phyloP scores from a whole-genome alignment of 2,329 filamentous ascomycete species.

The Leptographium radiaticola region DNA sequence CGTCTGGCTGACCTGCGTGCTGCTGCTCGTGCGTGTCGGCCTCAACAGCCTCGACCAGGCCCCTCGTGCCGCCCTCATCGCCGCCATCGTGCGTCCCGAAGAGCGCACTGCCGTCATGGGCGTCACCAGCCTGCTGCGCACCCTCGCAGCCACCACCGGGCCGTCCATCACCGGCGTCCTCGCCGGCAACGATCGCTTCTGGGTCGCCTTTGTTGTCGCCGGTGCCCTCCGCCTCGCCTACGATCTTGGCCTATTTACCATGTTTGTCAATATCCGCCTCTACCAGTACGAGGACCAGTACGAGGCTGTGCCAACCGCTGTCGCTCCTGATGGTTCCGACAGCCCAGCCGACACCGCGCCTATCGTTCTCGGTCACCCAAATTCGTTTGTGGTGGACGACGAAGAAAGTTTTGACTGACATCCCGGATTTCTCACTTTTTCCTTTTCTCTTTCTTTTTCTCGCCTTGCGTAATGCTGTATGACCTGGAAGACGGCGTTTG shows the following conservation, averaged over 20 bases:
- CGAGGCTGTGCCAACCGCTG: constrained; percentile 53
- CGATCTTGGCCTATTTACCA: constrained; percentile 42
- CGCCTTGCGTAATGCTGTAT: neutral
- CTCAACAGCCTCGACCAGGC: constrained; percentile 60
- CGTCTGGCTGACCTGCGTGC: constrained; percentile 36
- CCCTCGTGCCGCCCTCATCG: constrained; percentile 52
- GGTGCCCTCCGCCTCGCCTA: constrained; percentile 40
- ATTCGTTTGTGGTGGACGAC: constrained; percentile 7
- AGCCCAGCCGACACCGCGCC: constrained; percentile 29
- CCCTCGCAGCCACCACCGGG: constrained; percentile 40
- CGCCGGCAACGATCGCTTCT: constrained; percentile 38
- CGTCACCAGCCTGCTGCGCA: constrained; percentile 48
- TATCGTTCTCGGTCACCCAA: constrained; percentile 7
- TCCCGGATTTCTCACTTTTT: neutral
- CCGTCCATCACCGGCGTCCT: constrained; percentile 43
- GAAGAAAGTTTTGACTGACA: constrained; percentile 4
- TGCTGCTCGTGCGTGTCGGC: constrained; percentile 46
- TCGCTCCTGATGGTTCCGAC: constrained; percentile 56
- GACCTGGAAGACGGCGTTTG: neutral
- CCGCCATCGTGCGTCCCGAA: constrained; percentile 49
- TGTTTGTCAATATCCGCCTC: constrained; percentile 46
- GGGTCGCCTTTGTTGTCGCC: constrained; percentile 48
- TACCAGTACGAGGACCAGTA: constrained; percentile 33
- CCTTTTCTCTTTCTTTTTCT: neutral
- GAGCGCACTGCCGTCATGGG: constrained; percentile 61